Conservation (phyloP, 768 basidiomycete genomes). For the Kwoniella dejecticola region DNA sequence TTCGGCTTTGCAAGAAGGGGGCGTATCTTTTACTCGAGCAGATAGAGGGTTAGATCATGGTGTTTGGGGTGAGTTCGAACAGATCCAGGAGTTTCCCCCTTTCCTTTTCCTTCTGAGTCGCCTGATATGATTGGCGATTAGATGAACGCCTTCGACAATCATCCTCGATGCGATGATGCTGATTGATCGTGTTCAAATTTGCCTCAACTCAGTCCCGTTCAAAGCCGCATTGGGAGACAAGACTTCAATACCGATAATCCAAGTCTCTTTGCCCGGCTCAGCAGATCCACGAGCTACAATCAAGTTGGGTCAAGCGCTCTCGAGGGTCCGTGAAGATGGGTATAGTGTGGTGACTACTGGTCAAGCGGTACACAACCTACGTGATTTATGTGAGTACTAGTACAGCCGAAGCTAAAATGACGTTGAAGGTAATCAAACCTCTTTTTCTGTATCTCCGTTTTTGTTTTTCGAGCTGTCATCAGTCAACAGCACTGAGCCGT, state of each 20-base stretch:
- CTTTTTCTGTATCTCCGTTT: too few species aligned
- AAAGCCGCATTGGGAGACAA: constrained; percentile 32
- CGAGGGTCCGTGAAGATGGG: constrained; percentile 39
- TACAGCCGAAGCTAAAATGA: too few species aligned
- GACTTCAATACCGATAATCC: constrained; percentile 37
- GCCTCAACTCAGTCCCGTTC: constrained; percentile 36
- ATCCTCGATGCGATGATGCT: too few species aligned
- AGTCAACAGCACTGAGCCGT: too few species aligned
- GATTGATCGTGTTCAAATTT: too few species aligned
- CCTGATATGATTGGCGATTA: too few species aligned
- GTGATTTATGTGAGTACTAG: constrained; percentile 43
- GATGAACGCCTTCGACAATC: too few species aligned
- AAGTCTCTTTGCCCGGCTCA: constrained; percentile 46
- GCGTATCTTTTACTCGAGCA: constrained; percentile 17
- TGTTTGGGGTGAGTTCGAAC: constrained; percentile 41
- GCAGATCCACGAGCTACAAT: constrained; percentile 19
- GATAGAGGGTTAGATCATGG: constrained; percentile 50
- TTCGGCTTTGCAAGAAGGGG: constrained; percentile 19
- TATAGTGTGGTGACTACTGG: constrained; percentile 49
- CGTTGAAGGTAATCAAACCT: too few species aligned
- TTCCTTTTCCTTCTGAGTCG: background rate
- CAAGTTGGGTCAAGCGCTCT: constrained; percentile 47
- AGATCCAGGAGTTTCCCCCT: too few species aligned
- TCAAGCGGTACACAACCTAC: constrained; percentile 50
- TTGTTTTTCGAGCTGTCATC: too few species aligned